Conservation (phyloP, 768 basidiomycete genomes). For the Amanita brunnescens region DNA sequence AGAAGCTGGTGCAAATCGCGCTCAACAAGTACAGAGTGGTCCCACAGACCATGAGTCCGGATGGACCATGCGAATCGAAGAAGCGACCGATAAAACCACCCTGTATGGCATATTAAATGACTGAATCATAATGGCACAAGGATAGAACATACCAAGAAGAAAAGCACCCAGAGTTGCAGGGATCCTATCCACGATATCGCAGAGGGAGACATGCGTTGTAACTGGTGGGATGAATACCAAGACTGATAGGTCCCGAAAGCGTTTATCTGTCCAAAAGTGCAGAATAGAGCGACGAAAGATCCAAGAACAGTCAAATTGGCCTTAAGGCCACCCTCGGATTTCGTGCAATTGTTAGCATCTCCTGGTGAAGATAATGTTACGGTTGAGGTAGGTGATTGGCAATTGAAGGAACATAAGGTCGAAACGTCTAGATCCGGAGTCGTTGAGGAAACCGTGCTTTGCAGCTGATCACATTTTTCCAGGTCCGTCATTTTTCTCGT, state of each 20-base stretch:
- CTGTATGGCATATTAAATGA: constrained; percentile 22
- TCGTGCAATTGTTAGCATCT: neutral
- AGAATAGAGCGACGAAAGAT: constrained; percentile 57
- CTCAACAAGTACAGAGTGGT: constrained; percentile 39
- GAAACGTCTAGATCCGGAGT: neutral
- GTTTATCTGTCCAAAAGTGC: constrained; percentile 63
- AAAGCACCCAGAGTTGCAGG: constrained; percentile 60
- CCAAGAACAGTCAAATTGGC: constrained; percentile 49
- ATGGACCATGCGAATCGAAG: constrained; percentile 56
- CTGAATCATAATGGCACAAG: neutral
- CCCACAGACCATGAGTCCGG: constrained; percentile 41
- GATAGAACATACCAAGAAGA: constrained; percentile 46
- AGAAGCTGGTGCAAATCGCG: constrained; percentile 54
- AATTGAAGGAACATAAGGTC: neutral
- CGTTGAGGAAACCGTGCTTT: neutral
- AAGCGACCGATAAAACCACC: constrained; percentile 52
- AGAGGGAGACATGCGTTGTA: constrained; percentile 38
- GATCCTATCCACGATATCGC: constrained; percentile 68
- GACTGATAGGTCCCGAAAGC: constrained; percentile 67
- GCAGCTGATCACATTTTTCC: neutral
- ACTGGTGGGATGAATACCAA: constrained; percentile 57
- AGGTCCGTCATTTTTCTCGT: constrained; percentile 1
- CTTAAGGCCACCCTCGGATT: constrained; percentile 4
- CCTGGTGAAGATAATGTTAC: neutral
- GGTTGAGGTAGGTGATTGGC: neutral